Base-by-base conservation (phyloP, 257 asterid species). In the Ligustrum vulgare region DNA sequence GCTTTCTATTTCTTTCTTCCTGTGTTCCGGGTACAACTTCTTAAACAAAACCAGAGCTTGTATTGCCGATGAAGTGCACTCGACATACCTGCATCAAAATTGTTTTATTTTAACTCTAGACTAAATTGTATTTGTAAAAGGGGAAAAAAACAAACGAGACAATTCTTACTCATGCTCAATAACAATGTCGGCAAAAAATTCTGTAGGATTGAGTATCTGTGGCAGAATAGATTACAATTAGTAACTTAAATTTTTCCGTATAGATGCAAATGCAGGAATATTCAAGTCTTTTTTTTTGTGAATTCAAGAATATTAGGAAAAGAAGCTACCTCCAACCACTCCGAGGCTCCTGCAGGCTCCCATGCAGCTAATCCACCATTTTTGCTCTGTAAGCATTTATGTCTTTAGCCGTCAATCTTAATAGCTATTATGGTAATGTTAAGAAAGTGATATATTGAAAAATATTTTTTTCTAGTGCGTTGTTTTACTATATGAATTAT, bases 291-390 rank as follows among this genome's bases (percentile, higher is more conserved):
- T 0, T 33, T n/a, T n/a, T 6, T 22, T 2, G 8, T 56, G 12
- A 67, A 3, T 72, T 69, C 9, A 73, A 66, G 77, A 72, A 11
- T 23, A 11, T 60, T 8, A 1, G 34, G 18, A n/a, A 22, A 3
- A 22, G 7, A 60, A 60, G 31, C 18, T 70, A 91, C 96, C 97
- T 93, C 98, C 67, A 93, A 77, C 96, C 97, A 93, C n/a, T 86
- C 81, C 0, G 90, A 80, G 72, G 96, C 84, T 72, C 97, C 96
- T 63, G 96, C 97, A 22, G 98, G 98, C 79, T 93, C 98, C 98
- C 98, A 93, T 65, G 96, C 97, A 74, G 97, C 82, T 68, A 93
- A 82, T 3, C 98, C 98, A 0, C 98, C 98, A 64, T 93, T 91
- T 80, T 93, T 87, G 78, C 97, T 93, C 98, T 93, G 96, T 23